phyloP scores from a whole-genome alignment of 2,329 filamentous ascomycete genomes.

The Xylariales sp. region DNA sequence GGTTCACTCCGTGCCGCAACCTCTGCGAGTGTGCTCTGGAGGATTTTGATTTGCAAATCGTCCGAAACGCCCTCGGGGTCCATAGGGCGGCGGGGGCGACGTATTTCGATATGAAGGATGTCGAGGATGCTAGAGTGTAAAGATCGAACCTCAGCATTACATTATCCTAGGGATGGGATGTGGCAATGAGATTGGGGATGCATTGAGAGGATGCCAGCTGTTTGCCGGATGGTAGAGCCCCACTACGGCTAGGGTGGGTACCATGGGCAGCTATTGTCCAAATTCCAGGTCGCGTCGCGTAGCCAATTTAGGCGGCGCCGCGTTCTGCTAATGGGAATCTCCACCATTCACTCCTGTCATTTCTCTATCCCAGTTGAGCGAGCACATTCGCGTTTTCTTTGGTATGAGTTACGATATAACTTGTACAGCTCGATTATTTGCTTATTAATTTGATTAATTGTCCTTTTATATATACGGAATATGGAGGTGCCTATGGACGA shows the following conservation, averaged over 20 bases:
- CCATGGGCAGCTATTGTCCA: too few species aligned
- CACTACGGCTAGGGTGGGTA: too few species aligned
- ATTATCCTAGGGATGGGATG: neutral
- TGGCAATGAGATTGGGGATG: neutral
- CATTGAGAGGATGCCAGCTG: neutral
- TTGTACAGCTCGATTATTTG: constrained; percentile 16
- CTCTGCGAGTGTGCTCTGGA: constrained; percentile 60
- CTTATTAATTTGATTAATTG: constrained; percentile 26
- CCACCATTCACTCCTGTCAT: neutral
- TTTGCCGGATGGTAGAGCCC: neutral
- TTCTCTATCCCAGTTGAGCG: constrained; percentile 3
- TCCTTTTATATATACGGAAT: constrained; percentile 24
- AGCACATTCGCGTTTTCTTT: constrained; percentile 10
- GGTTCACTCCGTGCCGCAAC: constrained; percentile 48
- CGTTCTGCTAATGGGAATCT: constrained; percentile 10
- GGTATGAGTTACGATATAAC: constrained; percentile 25
- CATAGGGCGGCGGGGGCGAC: constrained; percentile 42
- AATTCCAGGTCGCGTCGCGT: constrained; percentile 7
- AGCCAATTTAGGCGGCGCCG: constrained; percentile 1
- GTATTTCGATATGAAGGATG: neutral
- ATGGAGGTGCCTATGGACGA: constrained; percentile 59
- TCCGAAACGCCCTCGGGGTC: constrained; percentile 44
- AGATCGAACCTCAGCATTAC: neutral
- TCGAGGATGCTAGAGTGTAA: constrained; percentile 6
- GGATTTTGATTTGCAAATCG: constrained; percentile 56